Conservation (phyloP, 768 basidiomycete genomes). For the Tylopilus sp. region DNA sequence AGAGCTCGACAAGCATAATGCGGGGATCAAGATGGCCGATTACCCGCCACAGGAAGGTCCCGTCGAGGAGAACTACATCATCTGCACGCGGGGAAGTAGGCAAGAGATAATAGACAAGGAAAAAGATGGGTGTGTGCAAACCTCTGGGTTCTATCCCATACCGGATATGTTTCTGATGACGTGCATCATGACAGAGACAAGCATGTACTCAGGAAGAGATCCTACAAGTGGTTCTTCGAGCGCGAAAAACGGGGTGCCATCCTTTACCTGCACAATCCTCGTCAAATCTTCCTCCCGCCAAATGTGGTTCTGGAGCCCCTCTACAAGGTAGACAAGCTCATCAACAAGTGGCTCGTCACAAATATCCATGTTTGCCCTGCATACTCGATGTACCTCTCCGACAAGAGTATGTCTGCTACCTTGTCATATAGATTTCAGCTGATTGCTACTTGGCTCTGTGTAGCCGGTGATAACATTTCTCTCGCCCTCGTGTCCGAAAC, state of each 20-base stretch:
- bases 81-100: constrained; percentile 20
- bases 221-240: constrained; percentile 33
- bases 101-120: constrained; percentile 9
- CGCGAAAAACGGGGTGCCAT: constrained; percentile 27
- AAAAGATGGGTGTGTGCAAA: constrained; percentile 16
- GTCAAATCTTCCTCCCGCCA: constrained; percentile 15
- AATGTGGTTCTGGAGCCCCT: constrained; percentile 24
- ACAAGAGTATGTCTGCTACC: constrained; percentile 15
- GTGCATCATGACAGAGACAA: constrained; percentile 2
- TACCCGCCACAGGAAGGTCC: constrained; percentile 14
- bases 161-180: background rate
- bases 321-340: constrained; percentile 22
- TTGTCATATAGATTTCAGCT: background rate
- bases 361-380: constrained; percentile 29
- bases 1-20: constrained; percentile 13
- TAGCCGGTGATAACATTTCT: constrained; percentile 21
- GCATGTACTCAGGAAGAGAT: constrained; percentile 21
- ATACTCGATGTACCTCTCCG: constrained; percentile 31
- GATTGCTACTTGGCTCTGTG: background rate
- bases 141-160: background rate
- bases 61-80: constrained; percentile 22
- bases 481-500: constrained; percentile 19
- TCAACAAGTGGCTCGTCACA: constrained; percentile 32
- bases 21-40: constrained; percentile 13
- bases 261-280: constrained; percentile 32